phyloP scores from a whole-genome alignment of 371 early-diverging fungal genomes.

The Mortierella sp. region DNA sequence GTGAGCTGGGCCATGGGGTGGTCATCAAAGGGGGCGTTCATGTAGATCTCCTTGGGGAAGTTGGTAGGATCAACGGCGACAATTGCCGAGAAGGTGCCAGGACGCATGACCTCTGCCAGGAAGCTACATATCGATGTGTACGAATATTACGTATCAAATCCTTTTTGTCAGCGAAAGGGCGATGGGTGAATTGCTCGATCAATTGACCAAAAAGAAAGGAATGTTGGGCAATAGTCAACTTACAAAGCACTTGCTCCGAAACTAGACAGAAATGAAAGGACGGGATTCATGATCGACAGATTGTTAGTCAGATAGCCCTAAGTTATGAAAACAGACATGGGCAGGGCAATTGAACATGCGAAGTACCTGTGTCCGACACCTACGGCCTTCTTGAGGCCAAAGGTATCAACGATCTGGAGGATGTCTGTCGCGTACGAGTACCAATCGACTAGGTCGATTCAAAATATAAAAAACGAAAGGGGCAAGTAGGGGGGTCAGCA shows the following conservation, averaged over 20 bases:
- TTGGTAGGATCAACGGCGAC: slow-evolving; percentile 53
- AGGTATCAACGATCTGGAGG: slow-evolving; percentile 43
- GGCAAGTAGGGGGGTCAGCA: background rate
- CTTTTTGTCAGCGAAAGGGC: no score
- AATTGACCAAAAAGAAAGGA: background rate
- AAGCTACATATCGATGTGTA: slow-evolving; percentile 25
- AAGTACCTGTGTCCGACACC: slow-evolving; percentile 55
- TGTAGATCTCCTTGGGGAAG: slow-evolving; percentile 33
- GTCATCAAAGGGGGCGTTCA: slow-evolving; percentile 30
- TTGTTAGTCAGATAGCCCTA: background rate
- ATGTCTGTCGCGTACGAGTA: slow-evolving; percentile 44
- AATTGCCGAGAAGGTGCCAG: slow-evolving; percentile 51
- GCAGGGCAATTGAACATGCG: background rate
- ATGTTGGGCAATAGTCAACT: background rate
- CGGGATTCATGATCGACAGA: background rate
- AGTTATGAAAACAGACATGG: background rate
- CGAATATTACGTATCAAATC: no score
- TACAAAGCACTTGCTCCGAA: slow-evolving; percentile 47
- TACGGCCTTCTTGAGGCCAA: slow-evolving; percentile 40
- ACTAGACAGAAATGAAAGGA: slow-evolving; percentile 12
- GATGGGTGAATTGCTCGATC: no score
- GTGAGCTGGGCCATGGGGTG: slow-evolving; percentile 48
- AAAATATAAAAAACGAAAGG: background rate
- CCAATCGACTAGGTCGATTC: slow-evolving; percentile 34
- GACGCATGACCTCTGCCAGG: slow-evolving; percentile 40